Evolutionary conservation across 2,329 filamentous ascomycete species (phyloP).

Genomic region (Ceratocystiopsis minuta): DNA sequence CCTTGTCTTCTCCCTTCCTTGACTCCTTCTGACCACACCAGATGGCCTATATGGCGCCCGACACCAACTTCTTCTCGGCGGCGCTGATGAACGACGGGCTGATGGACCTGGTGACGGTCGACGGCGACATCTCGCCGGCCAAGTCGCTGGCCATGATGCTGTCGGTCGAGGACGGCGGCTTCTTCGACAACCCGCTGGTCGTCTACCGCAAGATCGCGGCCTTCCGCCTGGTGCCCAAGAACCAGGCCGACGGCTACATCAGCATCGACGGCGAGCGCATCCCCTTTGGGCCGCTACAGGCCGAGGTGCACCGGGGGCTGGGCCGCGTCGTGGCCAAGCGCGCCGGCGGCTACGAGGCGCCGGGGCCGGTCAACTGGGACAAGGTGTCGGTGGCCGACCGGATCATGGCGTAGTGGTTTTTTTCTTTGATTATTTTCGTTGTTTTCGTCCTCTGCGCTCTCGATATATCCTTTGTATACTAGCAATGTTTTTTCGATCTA

Average conservation of each 20-base stretch:
- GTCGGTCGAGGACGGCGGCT: slow-evolving; percentile 51
- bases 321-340: slow-evolving; percentile 70
- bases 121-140: slow-evolving; percentile 52
- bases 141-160: slow-evolving; percentile 53
- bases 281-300: slow-evolving; percentile 79
- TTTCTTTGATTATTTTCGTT: background rate
- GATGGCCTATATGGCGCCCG: slow-evolving; percentile 83
- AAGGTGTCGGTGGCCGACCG: slow-evolving; percentile 14
- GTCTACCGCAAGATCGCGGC: slow-evolving; percentile 72
- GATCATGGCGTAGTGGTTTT: slow-evolving; percentile 10
- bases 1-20: background rate
- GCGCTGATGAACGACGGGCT: slow-evolving; percentile 68
- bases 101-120: slow-evolving; percentile 67
- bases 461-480: too few relatives aligned
- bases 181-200: slow-evolving; percentile 66
- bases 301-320: slow-evolving; percentile 66
- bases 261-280: slow-evolving; percentile 85
- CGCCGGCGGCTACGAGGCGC: slow-evolving; percentile 53
- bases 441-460: background rate
- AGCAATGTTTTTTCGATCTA: too few relatives aligned
- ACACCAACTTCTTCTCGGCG: slow-evolving; percentile 74
- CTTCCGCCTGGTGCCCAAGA: slow-evolving; percentile 64
- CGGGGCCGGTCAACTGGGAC: slow-evolving; percentile 35
- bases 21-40: slow-evolving; percentile 13
- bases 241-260: slow-evolving; percentile 61